These are phyloP conservation scores for Ogataea polymorpha DNA, from an alignment of 805 yeast species.

Conservation along the genomic window DNA sequence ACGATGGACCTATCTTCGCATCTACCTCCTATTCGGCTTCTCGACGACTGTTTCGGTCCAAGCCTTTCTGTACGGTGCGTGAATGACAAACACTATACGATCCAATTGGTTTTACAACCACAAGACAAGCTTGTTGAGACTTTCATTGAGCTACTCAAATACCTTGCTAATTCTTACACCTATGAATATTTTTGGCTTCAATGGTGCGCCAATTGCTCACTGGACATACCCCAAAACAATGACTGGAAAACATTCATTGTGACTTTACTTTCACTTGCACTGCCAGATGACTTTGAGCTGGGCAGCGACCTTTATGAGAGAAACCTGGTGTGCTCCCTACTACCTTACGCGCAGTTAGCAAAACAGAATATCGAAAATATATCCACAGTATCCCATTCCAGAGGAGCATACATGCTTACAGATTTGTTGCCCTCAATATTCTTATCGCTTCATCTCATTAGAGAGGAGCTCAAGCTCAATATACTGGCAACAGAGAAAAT, in stretches of 20 bases:
- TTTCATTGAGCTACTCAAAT: slow-evolving; percentile 49
- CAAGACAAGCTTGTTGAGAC: slow-evolving; percentile 38
- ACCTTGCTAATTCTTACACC: slow-evolving; percentile 55
- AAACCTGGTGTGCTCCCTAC: slow-evolving; percentile 27
- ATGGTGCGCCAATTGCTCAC: slow-evolving; percentile 56
- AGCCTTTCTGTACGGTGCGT: slow-evolving; percentile 24
- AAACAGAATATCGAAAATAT: slow-evolving; percentile 16
- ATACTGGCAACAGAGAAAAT: slow-evolving; percentile 38
- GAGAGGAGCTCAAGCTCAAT: slow-evolving; percentile 72
- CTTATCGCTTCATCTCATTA: slow-evolving; percentile 65
- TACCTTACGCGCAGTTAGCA: slow-evolving; percentile 24
- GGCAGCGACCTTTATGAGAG: slow-evolving; percentile 10
- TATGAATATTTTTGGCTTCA: slow-evolving; percentile 57
- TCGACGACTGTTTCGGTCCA: slow-evolving; percentile 25
- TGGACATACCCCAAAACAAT: slow-evolving; percentile 35
- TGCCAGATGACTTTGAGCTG: slow-evolving; percentile 41
- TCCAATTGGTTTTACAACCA: slow-evolving; percentile 44
- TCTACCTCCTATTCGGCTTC: slow-evolving; percentile 20
- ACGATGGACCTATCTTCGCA: slow-evolving; percentile 25
- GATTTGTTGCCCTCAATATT: slow-evolving; percentile 61
- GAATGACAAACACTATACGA: slow-evolving; percentile 25
- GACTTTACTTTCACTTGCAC: slow-evolving; percentile 46
- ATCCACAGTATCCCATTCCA: slow-evolving; percentile 5
- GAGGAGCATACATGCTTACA: slow-evolving; percentile 39
- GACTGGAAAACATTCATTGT: slow-evolving; percentile 63